Evolutionary conservation across 169 alveolate species (phyloP), one percentile per base, ranked within the genome.

Genomic region (Sarcocystis neurona): DNA sequence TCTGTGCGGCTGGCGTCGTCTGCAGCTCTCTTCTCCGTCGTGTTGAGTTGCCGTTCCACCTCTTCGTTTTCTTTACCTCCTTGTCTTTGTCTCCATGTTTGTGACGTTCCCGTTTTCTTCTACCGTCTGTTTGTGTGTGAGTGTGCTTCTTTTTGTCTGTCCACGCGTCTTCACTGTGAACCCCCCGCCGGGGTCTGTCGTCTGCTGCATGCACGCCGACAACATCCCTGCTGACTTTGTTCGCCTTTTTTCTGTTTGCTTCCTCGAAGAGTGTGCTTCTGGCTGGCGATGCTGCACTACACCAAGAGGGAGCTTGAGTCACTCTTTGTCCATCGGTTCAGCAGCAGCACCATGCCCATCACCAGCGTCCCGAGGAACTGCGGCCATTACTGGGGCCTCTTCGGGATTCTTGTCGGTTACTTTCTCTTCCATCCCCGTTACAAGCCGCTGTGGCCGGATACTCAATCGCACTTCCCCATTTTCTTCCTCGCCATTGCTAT

Each of bases 291-390:
- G 89, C 95, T 95, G 53, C 99, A 98, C 94, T 98, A 96, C 93
- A n/a, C 95, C 32, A 98, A 98, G 94, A 95, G 99, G 93, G 99
- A 98, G 84, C 87, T 97, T n/a, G 99, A 98, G 94, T 97, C 99
- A 70, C 84, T 97, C 63, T 98, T 97, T 91, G 97, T 98, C 39
- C 99, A 99, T 92, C 94, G 98, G 44, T 99, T 98, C 91, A 96
- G 99, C 77, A 97, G 96, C 92, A 97, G 97, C 77, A 98, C 99
- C 12, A 99, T 98, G 99, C 99, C 99, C 30, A 94, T 97, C 46
- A 84, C 87, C 47, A 95, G 97, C 88, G 96, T 98, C 37, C 97
- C 98, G 90, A 97, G 93, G 86, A 98, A 99, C 94, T 97, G 99
- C 86, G 97, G 97, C 8, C 99, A 99, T 94, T 97, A 98, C 95